Base-by-base conservation (phyloP, 768 basidiomycete species). In the Rhodotorula diobovata region DNA sequence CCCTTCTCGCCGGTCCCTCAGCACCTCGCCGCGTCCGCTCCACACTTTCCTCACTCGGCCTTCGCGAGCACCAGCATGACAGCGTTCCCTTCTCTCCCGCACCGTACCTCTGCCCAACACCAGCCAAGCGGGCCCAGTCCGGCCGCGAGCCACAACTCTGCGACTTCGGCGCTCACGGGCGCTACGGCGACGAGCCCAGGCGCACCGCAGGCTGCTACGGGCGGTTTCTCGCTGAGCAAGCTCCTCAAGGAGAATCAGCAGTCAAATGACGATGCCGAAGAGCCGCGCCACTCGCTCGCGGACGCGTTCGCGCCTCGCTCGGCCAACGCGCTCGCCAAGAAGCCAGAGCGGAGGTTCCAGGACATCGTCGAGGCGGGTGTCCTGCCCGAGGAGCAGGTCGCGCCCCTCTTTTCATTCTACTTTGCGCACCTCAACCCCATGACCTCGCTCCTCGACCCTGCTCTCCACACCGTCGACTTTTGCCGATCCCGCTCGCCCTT, bases 371-470 rank as follows among this genome's bases (percentile, higher is more conserved):
- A 21, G 8, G 50, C 41, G 3, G 68, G 62, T 21, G 48, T 69
- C 16, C 5, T 63, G 4, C 48, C 62, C 15, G 62, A 53, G 28
- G 57, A 43, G 16, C 32, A 53, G 25, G 57, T 64, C 2, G 9
- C 32, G 1, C 25, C 23, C 25, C 35, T 69, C 12, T 69, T 59
- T 50, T 28, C 45, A 20, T 69, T 69, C 73, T 85, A 93, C 78
- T 91, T 89, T 81, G 78, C 90, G 65, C 89, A 90, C 69, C 85
- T 93, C 63, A 93, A 93, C 79, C 90, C 91, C 21, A 91, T 93
- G 80, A 87, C 93, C 81, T 90, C 89, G 78, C 83, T 93, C 43
- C 91, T 94, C 78, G 92, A 93, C 81, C 90, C 91, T 48, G 82
- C 85, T n/a, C 82, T 94, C 46, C 93, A 95, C 79, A 88, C 92